Conservation (phyloP, 257 asterid genomes). For the Coffea canephora region DNA sequence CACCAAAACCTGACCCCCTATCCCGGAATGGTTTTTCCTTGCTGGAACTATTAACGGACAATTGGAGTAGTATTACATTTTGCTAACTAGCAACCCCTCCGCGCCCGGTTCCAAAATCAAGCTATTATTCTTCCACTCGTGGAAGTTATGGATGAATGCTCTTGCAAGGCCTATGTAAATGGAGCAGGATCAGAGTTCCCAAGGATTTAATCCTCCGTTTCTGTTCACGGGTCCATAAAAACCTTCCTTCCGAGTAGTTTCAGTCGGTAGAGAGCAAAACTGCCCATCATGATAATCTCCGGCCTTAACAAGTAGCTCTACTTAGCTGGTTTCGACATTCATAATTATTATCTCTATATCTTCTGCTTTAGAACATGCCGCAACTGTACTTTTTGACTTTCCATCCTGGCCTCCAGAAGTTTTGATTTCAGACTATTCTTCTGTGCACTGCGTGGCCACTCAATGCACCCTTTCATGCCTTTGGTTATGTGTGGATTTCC, state of each 20-base stretch:
- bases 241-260: constrained; percentile 15
- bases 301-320: not conserved
- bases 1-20: not conserved
- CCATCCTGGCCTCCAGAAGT: constrained; percentile 80
- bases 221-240: constrained; percentile 8
- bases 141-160: not conserved
- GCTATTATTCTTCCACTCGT: not conserved
- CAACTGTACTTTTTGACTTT: constrained; percentile 81
- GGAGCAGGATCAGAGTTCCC: constrained; percentile 10
- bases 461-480: constrained; percentile 85
- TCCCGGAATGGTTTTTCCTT: not conserved
- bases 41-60: not conserved
- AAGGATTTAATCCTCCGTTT: not conserved
- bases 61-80: constrained; percentile 2
- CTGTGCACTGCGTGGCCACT: constrained; percentile 68
- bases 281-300: not conserved
- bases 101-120: not conserved
- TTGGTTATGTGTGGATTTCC: constrained; percentile 60
- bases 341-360: constrained; percentile 30
- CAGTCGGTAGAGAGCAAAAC: not conserved
- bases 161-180: not conserved
- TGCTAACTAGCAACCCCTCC: not conserved
- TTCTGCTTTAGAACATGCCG: constrained; percentile 92
- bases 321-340: not conserved
- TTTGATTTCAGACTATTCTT: constrained; percentile 71